Percentiles rank a stretch among this genome's conserved stretches.
These are phyloP conservation scores for Cupressus sempervirens DNA, from an alignment of 75 land plant genomes.

Conservation along the genomic window DNA sequence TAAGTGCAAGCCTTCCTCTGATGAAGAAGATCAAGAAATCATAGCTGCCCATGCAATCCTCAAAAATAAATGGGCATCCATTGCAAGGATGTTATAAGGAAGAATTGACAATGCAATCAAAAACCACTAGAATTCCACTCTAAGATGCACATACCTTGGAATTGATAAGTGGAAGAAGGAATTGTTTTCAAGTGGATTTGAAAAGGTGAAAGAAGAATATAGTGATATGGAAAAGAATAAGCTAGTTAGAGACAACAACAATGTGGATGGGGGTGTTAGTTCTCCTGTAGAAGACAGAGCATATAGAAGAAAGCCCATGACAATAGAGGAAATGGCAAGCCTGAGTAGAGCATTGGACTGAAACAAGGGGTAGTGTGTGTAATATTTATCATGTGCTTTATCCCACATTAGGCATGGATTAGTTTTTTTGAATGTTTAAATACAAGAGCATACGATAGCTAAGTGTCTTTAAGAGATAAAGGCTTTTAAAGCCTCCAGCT, in stretches of 20 bases:
- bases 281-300: conserved; percentile 34
- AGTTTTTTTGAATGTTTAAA: too few relatives aligned
- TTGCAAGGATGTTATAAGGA: conserved; percentile 80
- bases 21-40: conserved; percentile 83
- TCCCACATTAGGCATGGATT: too few relatives aligned
- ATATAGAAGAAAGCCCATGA: too few relatives aligned
- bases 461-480: too few relatives aligned
- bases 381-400: too few relatives aligned
- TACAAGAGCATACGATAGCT: too few relatives aligned
- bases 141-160: conserved; percentile 43
- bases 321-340: too few relatives aligned
- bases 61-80: conserved; percentile 93
- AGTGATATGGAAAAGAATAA: conserved; percentile 14
- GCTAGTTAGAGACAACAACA: conserved; percentile 41
- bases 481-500: too few relatives aligned
- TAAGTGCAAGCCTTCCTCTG: too few relatives aligned
- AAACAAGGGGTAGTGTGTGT: too few relatives aligned
- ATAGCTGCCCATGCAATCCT: conserved; percentile 81
- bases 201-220: conserved; percentile 21
- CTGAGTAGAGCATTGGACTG: too few relatives aligned
- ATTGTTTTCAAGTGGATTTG: conserved; percentile 27
- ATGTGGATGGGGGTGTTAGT: conserved; percentile 34
- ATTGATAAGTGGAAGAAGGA: conserved; percentile 27
- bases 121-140: conserved; percentile 93
- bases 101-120: conserved; percentile 95